phyloP scores from a whole-genome alignment of 176 grass and related monocot genomes.

The Oryza nivara region DNA sequence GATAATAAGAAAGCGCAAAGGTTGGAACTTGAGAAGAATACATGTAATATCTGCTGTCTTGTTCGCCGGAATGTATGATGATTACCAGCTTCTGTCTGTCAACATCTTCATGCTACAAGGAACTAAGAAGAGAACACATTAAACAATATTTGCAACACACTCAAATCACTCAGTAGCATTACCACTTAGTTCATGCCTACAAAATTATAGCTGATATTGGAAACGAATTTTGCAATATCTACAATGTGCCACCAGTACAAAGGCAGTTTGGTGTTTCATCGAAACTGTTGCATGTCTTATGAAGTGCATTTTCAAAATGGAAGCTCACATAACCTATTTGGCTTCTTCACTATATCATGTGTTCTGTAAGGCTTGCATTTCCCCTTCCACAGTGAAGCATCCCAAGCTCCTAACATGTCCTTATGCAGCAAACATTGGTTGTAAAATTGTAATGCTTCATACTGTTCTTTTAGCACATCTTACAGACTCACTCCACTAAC shows the following conservation, averaged over 20 bases:
- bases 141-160: neutral
- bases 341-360: neutral
- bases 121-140: slow-evolving; percentile 5
- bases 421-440: neutral
- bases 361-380: too few relatives aligned
- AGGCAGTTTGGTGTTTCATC: neutral
- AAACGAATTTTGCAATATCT: neutral
- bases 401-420: neutral
- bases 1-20: neutral
- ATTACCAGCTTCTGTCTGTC: neutral
- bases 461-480: neutral
- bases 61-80: neutral
- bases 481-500: neutral
- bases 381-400: neutral
- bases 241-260: neutral
- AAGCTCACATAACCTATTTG: neutral
- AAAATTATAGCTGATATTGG: neutral
- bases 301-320: neutral
- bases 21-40: neutral
- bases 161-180: neutral
- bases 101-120: slow-evolving; percentile 31
- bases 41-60: neutral
- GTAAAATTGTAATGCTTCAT: neutral
- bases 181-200: neutral
- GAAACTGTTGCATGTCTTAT: neutral